Percentiles rank a stretch among this genome's conserved stretches.
Evolutionary conservation across 208 protist genomes (phyloP).

Genomic region (Herpetomonas samuelpessoai): DNA sequence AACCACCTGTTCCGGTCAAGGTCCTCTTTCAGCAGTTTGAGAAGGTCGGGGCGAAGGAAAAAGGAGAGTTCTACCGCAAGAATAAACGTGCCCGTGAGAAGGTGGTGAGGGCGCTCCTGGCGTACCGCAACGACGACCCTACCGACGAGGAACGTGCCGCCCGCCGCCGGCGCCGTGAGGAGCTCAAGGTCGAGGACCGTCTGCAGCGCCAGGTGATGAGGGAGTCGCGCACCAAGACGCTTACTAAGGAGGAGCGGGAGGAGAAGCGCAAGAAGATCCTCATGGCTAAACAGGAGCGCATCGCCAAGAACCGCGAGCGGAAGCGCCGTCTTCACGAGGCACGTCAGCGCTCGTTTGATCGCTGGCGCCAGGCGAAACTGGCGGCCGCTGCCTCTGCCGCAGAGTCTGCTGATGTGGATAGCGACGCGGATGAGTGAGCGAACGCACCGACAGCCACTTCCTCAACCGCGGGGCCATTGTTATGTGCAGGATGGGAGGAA

Average conservation of each 20-base stretch:
- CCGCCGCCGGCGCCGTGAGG: conserved; percentile 69
- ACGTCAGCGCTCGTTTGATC: conserved; percentile 70
- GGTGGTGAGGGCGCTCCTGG: conserved; percentile 66
- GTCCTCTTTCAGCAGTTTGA: conserved; percentile 77
- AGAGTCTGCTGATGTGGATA: conserved; percentile 13
- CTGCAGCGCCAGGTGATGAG: conserved; percentile 75
- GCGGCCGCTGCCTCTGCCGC: conserved; percentile 22
- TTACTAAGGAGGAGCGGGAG: conserved; percentile 84
- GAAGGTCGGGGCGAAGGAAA: conserved; percentile 40
- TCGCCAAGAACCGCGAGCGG: conserved; percentile 83
- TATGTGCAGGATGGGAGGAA: neutral
- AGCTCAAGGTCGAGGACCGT: conserved; percentile 76
- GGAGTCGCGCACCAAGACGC: conserved; percentile 22
- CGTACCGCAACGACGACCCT: conserved; percentile 74
- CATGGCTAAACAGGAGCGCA: conserved; percentile 84
- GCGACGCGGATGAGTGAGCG: conserved; percentile 9
- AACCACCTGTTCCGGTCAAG: conserved; percentile 71
- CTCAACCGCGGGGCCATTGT: neutral
- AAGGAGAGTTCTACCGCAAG: conserved; percentile 58
- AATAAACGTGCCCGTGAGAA: conserved; percentile 63
- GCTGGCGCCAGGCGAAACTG: conserved; percentile 80
- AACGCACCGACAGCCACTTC: neutral
- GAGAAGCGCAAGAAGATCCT: conserved; percentile 76
- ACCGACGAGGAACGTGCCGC: conserved; percentile 66
- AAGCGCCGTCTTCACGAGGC: conserved; percentile 72